Evolutionary conservation across 208 protist species (phyloP).

Genomic region (Blechomonas ayalai): DNA sequence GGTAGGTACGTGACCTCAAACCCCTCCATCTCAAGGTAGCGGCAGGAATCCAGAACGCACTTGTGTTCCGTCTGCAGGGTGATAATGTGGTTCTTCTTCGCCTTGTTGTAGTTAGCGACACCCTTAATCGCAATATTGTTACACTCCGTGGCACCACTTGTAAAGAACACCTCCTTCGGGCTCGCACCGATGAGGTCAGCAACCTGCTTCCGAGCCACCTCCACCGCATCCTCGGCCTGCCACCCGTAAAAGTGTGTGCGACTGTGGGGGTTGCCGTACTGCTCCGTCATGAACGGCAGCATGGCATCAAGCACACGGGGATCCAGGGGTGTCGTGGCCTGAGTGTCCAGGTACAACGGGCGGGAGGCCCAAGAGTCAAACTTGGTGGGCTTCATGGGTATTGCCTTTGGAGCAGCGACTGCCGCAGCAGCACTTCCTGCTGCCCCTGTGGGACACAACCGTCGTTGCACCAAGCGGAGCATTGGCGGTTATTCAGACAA

Average conservation of each 20-base stretch:
- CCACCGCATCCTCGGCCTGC: slow-evolving; percentile 91
- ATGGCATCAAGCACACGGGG: slow-evolving; percentile 98
- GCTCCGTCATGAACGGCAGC: slow-evolving; percentile 96
- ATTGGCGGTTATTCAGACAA: neutral
- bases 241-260: slow-evolving; percentile 98
- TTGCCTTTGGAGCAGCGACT: neutral
- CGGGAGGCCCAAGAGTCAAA: slow-evolving; percentile 7
- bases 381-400: slow-evolving; percentile 1
- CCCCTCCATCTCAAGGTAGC: slow-evolving; percentile 93
- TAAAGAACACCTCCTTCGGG: slow-evolving; percentile 99
- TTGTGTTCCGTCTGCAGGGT: slow-evolving; percentile 99
- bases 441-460: too few species aligned
- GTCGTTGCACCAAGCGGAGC: neutral
- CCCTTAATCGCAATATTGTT: slow-evolving; percentile 99
- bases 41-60: slow-evolving; percentile 98
- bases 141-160: slow-evolving; percentile 98
- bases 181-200: slow-evolving; percentile 91
- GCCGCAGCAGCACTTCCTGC: slow-evolving; percentile 5
- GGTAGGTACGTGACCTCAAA: slow-evolving; percentile 97
- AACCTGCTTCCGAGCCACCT: slow-evolving; percentile 91
- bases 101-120: slow-evolving; percentile 95
- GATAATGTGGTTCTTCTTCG: slow-evolving; percentile 98
- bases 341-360: slow-evolving; percentile 94
- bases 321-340: slow-evolving; percentile 96
- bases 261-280: slow-evolving; percentile 99